Evolutionary conservation across 2,329 filamentous ascomycete species (phyloP).

Genomic region (Pseudocercospora ulei): DNA sequence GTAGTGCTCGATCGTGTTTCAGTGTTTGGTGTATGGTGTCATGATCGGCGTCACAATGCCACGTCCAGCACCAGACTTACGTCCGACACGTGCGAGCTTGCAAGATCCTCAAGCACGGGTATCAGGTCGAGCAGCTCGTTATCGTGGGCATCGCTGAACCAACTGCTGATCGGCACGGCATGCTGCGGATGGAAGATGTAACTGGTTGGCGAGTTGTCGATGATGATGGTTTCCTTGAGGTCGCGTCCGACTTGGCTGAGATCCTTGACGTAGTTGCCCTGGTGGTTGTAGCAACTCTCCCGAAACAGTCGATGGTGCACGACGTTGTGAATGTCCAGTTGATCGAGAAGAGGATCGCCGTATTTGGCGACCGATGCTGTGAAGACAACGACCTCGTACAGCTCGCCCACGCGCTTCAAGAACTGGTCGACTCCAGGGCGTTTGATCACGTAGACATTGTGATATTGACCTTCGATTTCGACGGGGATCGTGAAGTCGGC

Average conservation of each 20-base stretch:
- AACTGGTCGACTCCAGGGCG: slow-evolving; percentile 96
- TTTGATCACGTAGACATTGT: slow-evolving; percentile 99
- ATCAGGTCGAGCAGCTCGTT: slow-evolving; percentile 97
- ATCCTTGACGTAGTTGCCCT: slow-evolving; percentile 99
- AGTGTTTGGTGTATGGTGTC: slow-evolving; percentile 4
- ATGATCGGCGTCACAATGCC: slow-evolving; percentile 42
- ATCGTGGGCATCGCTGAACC: slow-evolving; percentile 98
- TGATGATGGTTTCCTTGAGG: slow-evolving; percentile 95
- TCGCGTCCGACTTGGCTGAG: slow-evolving; percentile 93
- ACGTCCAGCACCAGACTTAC: slow-evolving; percentile 97
- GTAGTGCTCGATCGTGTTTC: slow-evolving; percentile 7
- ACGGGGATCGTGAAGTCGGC: slow-evolving; percentile 98
- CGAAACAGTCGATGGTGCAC: slow-evolving; percentile 94
- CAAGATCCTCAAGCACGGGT: slow-evolving; percentile 93
- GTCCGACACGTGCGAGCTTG: slow-evolving; percentile 77
- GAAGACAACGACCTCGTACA: slow-evolving; percentile 98
- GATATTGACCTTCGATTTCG: slow-evolving; percentile 96
- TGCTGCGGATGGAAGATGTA: slow-evolving; percentile 99
- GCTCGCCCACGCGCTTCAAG: slow-evolving; percentile 94
- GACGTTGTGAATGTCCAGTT: slow-evolving; percentile 93
- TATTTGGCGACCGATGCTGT: slow-evolving; percentile 99
- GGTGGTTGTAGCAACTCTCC: slow-evolving; percentile 98
- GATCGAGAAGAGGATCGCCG: slow-evolving; percentile 88
- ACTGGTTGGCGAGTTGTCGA: slow-evolving; percentile 97
- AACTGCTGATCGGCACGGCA: slow-evolving; percentile 97